Conservation (phyloP, 495 filamentous ascomycete species). For the Amphirosellinia nigrospora region DNA sequence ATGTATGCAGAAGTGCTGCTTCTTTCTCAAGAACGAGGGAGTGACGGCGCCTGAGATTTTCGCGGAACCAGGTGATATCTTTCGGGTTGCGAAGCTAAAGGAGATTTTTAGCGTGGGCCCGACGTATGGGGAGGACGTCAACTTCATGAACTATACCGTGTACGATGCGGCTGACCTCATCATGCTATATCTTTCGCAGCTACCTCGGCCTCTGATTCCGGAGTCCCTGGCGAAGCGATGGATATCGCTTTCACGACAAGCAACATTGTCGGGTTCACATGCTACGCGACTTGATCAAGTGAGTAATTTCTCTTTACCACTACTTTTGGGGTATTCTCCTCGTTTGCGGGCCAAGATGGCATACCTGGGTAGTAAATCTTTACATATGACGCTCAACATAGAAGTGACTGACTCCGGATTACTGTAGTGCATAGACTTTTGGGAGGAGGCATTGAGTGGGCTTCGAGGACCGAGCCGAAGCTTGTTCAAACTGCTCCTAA, state of each 20-base stretch:
- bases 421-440: conserved; percentile 49
- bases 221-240: conserved; percentile 47
- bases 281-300: conserved; percentile 44
- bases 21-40: conserved; percentile 47
- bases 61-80: conserved; percentile 41
- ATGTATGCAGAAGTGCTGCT: conserved; percentile 51
- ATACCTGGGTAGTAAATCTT: background rate
- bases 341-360: background rate
- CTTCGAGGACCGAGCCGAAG: conserved; percentile 45
- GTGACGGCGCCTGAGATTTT: conserved; percentile 47
- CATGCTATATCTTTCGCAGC: conserved; percentile 47
- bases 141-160: conserved; percentile 46
- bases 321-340: background rate
- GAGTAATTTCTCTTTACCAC: background rate
- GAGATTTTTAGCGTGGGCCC: conserved; percentile 44
- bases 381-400: background rate
- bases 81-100: conserved; percentile 42
- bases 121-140: conserved; percentile 47
- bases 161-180: conserved; percentile 51
- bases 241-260: conserved; percentile 47
- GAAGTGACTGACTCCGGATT: background rate
- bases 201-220: conserved; percentile 45
- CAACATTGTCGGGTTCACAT: conserved; percentile 40
- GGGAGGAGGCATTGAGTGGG: conserved; percentile 53
- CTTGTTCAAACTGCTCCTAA: conserved; percentile 51